These are phyloP conservation scores for Zygoascus meyerae DNA, from an alignment of 1,139 yeast species.

Conservation along the genomic window DNA sequence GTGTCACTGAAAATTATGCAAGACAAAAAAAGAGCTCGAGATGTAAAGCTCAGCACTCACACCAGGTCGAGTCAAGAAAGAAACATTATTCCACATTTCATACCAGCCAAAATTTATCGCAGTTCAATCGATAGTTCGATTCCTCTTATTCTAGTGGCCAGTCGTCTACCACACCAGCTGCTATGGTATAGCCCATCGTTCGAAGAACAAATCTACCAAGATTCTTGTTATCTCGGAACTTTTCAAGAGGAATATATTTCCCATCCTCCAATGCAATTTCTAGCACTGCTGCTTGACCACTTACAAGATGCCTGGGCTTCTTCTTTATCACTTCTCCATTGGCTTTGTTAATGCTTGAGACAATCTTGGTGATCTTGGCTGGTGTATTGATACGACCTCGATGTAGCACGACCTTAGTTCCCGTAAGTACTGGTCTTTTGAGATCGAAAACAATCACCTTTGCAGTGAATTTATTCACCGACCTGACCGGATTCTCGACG, in stretches of 20 bases:
- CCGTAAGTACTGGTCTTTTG: constrained; percentile 68
- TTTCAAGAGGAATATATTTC: constrained; percentile 48
- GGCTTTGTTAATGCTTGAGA: constrained; percentile 44
- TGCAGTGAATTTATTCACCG: constrained; percentile 49
- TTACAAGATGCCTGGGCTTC: constrained; percentile 63
- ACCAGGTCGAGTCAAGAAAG: too few relatives aligned
- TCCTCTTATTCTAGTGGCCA: neutral
- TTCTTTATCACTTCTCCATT: constrained; percentile 43
- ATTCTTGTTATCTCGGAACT: constrained; percentile 52
- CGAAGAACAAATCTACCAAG: constrained; percentile 81
- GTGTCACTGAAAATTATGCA: too few relatives aligned
- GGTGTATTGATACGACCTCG: constrained; percentile 77
- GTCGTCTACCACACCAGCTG: constrained; percentile 64
- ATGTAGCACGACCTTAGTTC: constrained; percentile 76
- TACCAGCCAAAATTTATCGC: too few relatives aligned
- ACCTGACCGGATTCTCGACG: constrained; percentile 42
- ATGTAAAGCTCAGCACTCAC: too few relatives aligned
- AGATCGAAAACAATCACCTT: constrained; percentile 63
- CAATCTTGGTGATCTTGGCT: constrained; percentile 57
- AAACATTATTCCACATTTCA: too few relatives aligned
- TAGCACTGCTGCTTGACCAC: constrained; percentile 68
- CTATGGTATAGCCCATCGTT: constrained; percentile 79
- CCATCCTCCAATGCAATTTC: constrained; percentile 56
- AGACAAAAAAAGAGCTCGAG: too few relatives aligned
- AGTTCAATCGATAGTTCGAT: too few relatives aligned